phyloP scores from a whole-genome alignment of 306 rosid species.

The Elaeagnus macrophylla region DNA sequence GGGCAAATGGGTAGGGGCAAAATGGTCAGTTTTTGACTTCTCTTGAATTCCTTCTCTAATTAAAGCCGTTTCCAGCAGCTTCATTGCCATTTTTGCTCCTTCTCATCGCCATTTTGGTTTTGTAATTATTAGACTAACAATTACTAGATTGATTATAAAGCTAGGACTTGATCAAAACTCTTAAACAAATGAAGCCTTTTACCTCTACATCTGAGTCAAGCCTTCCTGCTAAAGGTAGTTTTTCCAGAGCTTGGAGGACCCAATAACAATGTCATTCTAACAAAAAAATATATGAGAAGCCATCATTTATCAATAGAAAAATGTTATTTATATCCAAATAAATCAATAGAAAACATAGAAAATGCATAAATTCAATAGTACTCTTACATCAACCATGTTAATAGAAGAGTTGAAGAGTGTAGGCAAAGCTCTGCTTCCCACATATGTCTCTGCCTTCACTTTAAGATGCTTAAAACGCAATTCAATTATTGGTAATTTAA shows the following conservation, averaged over 20 bases:
- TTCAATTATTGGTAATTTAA: slow-evolving; percentile 46
- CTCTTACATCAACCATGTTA: slow-evolving; percentile 19
- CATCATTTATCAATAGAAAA: background rate
- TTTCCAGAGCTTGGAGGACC: slow-evolving; percentile 55
- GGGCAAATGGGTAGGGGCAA: too few species aligned
- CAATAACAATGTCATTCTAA: slow-evolving; percentile 40
- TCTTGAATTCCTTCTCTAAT: too few species aligned
- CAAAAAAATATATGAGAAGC: background rate
- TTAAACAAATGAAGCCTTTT: too few species aligned
- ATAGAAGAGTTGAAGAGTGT: slow-evolving; percentile 7
- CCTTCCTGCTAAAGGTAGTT: slow-evolving; percentile 48
- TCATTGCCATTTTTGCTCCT: too few species aligned
- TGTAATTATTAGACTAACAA: too few species aligned
- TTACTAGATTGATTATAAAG: too few species aligned
- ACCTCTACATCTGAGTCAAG: slow-evolving; percentile 32
- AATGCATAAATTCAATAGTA: too few species aligned
- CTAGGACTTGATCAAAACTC: too few species aligned
- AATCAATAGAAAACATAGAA: background rate
- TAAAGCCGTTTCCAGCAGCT: too few species aligned
- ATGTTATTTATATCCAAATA: background rate
- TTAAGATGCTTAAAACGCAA: slow-evolving; percentile 45
- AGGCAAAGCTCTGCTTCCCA: slow-evolving; percentile 35
- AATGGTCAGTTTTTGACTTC: too few species aligned
- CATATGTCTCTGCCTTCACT: slow-evolving; percentile 35
- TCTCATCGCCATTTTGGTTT: too few species aligned